Conservation (phyloP, 106 monocot species). For the Narthecium ossifragum region DNA sequence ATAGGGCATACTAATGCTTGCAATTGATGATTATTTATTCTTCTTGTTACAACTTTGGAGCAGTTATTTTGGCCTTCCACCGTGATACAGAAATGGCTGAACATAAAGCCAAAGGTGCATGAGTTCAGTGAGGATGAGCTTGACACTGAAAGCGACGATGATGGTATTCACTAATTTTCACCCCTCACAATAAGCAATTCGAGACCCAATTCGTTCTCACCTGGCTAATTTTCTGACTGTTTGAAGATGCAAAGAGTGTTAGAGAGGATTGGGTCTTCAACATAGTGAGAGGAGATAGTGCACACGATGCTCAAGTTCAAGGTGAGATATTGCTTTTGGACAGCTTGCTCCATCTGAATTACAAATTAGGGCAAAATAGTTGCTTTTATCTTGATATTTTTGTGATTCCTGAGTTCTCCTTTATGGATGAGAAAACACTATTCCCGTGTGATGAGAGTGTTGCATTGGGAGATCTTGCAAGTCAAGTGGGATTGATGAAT, state of each 20-base stretch:
- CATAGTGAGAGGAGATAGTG: not conserved
- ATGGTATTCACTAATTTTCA: too few relatives aligned
- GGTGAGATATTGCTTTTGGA: too few relatives aligned
- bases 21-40: not conserved
- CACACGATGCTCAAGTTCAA: slow-evolving; percentile 2
- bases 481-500: too few relatives aligned
- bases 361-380: too few relatives aligned
- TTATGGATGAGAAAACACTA: too few relatives aligned
- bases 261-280: not conserved
- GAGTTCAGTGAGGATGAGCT: slow-evolving; percentile 38
- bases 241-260: slow-evolving; percentile 1
- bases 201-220: too few relatives aligned
- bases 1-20: not conserved
- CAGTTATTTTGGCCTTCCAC: slow-evolving; percentile 27
- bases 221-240: not conserved
- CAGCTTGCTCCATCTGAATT: too few relatives aligned
- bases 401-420: too few relatives aligned
- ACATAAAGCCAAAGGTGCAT: slow-evolving; percentile 25
- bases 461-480: too few relatives aligned
- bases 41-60: not conserved
- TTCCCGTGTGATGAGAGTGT: too few relatives aligned
- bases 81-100: slow-evolving; percentile 28
- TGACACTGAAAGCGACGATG: slow-evolving; percentile 37
- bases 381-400: too few relatives aligned
- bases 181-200: too few relatives aligned